Conservation (phyloP, 1,139 yeast species). For the Kluyveromyces sp. region DNA sequence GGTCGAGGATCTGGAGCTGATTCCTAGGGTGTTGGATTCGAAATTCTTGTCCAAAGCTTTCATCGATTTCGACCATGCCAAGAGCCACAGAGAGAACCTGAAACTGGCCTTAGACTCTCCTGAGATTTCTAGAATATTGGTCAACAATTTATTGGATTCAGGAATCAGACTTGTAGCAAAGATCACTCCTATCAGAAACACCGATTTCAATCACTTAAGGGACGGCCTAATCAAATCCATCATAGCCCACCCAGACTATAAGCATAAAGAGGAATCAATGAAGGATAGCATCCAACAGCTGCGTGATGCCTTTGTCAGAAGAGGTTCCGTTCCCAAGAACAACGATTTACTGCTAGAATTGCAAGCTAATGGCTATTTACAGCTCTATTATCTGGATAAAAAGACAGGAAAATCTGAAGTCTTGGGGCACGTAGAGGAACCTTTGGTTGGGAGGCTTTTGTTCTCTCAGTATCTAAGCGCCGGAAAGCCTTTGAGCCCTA, state of each 20-base stretch:
- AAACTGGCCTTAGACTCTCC: slow-evolving; percentile 53
- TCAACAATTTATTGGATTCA: slow-evolving; percentile 50
- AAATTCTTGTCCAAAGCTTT: slow-evolving; percentile 33
- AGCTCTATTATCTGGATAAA: slow-evolving; percentile 39
- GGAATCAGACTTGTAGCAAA: slow-evolving; percentile 62
- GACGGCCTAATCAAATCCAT: slow-evolving; percentile 81
- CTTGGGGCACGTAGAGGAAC: slow-evolving; percentile 46
- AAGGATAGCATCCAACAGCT: slow-evolving; percentile 51
- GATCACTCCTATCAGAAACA: slow-evolving; percentile 79
- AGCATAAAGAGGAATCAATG: slow-evolving; percentile 34
- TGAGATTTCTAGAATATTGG: slow-evolving; percentile 45
- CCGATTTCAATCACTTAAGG: slow-evolving; percentile 80
- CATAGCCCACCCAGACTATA: slow-evolving; percentile 32
- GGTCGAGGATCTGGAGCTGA: slow-evolving; percentile 44
- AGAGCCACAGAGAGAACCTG: slow-evolving; percentile 43
- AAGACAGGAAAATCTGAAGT: slow-evolving; percentile 28
- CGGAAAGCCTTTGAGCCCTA: slow-evolving; percentile 45
- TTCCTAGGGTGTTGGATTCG: slow-evolving; percentile 42
- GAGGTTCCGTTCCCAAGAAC: slow-evolving; percentile 59
- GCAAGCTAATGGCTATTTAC: slow-evolving; percentile 40
- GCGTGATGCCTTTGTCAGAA: slow-evolving; percentile 43
- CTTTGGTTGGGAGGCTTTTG: slow-evolving; percentile 45
- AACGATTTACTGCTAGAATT: slow-evolving; percentile 49
- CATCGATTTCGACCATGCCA: slow-evolving; percentile 29
- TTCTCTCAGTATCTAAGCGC: slow-evolving; percentile 56